Evolutionary conservation across 805 yeast species (phyloP), one percentile per base, ranked within the genome.

Genomic region (Ogataea parapolymorpha): DNA sequence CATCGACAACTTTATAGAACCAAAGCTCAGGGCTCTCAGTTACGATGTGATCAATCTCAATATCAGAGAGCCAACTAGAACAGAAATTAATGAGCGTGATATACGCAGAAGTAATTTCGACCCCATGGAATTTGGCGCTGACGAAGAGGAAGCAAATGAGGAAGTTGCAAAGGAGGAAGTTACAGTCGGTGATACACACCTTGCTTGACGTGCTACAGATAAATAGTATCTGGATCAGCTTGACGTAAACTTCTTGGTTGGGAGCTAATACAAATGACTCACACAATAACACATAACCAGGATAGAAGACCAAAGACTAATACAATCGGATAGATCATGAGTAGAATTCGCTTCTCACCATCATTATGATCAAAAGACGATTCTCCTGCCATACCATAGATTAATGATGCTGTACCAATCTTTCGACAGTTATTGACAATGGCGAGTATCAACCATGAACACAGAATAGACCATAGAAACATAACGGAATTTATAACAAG

Each of bases 51-150:
- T 87, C 35, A 76, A 80, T 39, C 67, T 82, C 47, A 68, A 71
- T 35, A 64, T 87, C 40, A 74, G 91, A 58, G 90, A 85, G 53
- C 84, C 90, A 37, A 80, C 82, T 9, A 79, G 83, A 5, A 72
- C 71, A 34, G 95, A 88, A 61, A 67, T 79, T 47, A 77, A 75
- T 49, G 68, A 67, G 39, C 75, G 91, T 68, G 95, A 88, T 60
- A 74, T 70, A 40, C 59, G 71, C 26, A 75, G 95, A 67, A 77
- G 85, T 34, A 74, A 68, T 45, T 86, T 68, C 54, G 95, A 86
- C 65, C 91, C 93, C 28, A 82, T 85, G 68, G 85, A 81, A 53
- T 85, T 82, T 58, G 81, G 77, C 50, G 82, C 72, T 16, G 81
- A 75, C 27, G 85, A 80, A 32, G 76, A 75, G 9, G 76, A 68